Conservation (phyloP, 2,329 filamentous ascomycete species). For the Curvularia eragrostidis region DNA sequence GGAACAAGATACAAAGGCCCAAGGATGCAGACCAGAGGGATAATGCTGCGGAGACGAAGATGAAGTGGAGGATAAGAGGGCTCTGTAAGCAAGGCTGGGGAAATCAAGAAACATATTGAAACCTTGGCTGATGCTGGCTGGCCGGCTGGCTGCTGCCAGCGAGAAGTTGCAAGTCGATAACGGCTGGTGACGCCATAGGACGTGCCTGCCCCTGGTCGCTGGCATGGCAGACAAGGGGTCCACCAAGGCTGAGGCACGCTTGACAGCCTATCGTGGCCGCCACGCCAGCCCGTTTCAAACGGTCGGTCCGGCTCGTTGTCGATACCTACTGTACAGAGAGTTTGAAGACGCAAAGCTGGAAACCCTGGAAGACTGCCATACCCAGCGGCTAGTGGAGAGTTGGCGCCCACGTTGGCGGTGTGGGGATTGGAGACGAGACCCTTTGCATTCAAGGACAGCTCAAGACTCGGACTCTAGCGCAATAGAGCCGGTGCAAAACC, state of each 20-base stretch:
- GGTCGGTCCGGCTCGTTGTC: slow-evolving; percentile 10
- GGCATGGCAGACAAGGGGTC: slow-evolving; percentile 21
- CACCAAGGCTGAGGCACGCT: slow-evolving; percentile 20
- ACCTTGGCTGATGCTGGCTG: slow-evolving; percentile 23
- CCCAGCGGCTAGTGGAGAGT: background rate
- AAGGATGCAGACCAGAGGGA: slow-evolving; percentile 22
- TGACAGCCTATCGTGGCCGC: slow-evolving; percentile 24
- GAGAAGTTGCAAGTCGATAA: slow-evolving; percentile 34
- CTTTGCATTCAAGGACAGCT: background rate
- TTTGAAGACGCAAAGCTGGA: background rate
- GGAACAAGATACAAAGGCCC: slow-evolving; percentile 18
- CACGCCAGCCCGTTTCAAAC: slow-evolving; percentile 18
- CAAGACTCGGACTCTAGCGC: background rate
- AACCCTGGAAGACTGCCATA: background rate
- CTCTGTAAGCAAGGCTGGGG: slow-evolving; percentile 5
- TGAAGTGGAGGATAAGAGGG: background rate
- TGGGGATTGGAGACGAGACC: background rate
- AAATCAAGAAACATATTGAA: slow-evolving; percentile 30
- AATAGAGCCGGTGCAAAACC: background rate
- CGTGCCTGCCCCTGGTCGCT: slow-evolving; percentile 21
- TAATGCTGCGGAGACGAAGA: slow-evolving; percentile 21
- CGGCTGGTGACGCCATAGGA: slow-evolving; percentile 33
- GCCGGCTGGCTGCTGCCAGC: slow-evolving; percentile 13
- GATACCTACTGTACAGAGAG: background rate
- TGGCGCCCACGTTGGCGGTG: background rate